Evolutionary conservation across 495 filamentous ascomycete species (phyloP).

Genomic region (Penicillium pancosmium): DNA sequence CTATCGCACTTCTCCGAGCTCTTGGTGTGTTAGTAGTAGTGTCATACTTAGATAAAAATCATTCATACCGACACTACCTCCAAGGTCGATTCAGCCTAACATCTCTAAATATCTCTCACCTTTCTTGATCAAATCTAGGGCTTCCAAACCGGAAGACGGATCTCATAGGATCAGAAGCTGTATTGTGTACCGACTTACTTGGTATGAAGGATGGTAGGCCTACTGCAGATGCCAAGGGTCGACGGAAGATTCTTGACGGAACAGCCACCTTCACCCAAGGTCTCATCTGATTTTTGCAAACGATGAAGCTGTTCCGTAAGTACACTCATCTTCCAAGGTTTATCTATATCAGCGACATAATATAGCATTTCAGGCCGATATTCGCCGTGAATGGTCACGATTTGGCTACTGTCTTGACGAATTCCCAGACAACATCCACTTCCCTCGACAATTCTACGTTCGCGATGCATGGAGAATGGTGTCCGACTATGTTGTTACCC

Average conservation of each 20-base stretch:
- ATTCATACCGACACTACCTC: too few species aligned
- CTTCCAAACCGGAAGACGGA: neutral
- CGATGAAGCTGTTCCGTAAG: neutral
- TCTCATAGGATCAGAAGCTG: neutral
- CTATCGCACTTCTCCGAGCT: too few species aligned
- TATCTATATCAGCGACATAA: neutral
- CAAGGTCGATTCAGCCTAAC: too few species aligned
- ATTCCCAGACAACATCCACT: neutral
- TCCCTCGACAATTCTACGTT: neutral
- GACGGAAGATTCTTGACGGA: neutral
- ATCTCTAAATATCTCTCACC: too few species aligned
- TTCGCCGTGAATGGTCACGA: neutral
- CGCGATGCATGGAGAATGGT: neutral
- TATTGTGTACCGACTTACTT: neutral
- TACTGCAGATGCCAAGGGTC: neutral
- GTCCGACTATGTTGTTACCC: neutral
- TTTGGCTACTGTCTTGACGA: neutral
- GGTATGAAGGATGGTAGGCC: neutral
- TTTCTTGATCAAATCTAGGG: too few species aligned
- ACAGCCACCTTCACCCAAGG: neutral
- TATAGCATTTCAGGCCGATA: neutral
- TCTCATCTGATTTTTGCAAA: slow-evolving; percentile 1
- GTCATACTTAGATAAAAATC: too few species aligned
- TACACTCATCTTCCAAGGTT: too few species aligned
- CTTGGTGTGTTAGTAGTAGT: too few species aligned